These are phyloP conservation scores for Maudiozyma humilis DNA, from an alignment of 1,139 yeast species.

Conservation along the genomic window DNA sequence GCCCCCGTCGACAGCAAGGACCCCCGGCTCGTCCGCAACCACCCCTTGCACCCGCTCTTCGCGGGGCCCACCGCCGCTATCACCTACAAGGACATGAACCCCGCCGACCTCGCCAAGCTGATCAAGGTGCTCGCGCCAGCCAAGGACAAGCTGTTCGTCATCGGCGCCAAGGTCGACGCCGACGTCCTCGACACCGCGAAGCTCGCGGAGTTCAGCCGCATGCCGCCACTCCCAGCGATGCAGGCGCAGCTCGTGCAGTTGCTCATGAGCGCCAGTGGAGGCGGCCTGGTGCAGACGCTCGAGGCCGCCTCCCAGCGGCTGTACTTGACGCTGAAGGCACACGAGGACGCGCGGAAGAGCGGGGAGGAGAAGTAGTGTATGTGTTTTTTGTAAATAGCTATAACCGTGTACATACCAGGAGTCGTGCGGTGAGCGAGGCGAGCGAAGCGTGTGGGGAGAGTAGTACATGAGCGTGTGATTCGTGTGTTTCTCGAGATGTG, in stretches of 20 bases:
- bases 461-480: not conserved
- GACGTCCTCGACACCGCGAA: constrained; percentile 46
- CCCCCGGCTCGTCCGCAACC: constrained; percentile 29
- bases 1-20: constrained; percentile 39
- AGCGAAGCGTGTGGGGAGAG: not conserved
- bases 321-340: constrained; percentile 65
- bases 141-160: constrained; percentile 64
- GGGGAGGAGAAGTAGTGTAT: too few species aligned
- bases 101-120: constrained; percentile 54
- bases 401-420: not conserved
- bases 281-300: constrained; percentile 76
- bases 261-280: constrained; percentile 77
- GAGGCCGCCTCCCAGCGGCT: constrained; percentile 58
- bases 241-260: constrained; percentile 83
- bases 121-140: constrained; percentile 35
- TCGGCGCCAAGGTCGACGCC: constrained; percentile 78
- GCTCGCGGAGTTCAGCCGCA: constrained; percentile 56
- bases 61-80: constrained; percentile 86
- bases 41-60: constrained; percentile 63
- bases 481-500: not conserved
- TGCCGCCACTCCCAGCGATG: constrained; percentile 63
- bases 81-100: constrained; percentile 59
- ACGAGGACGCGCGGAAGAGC: too few species aligned
- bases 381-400: not conserved
- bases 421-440: not conserved